Conservation (phyloP, 345 rosid genomes). For the Rhizophora mangle region DNA sequence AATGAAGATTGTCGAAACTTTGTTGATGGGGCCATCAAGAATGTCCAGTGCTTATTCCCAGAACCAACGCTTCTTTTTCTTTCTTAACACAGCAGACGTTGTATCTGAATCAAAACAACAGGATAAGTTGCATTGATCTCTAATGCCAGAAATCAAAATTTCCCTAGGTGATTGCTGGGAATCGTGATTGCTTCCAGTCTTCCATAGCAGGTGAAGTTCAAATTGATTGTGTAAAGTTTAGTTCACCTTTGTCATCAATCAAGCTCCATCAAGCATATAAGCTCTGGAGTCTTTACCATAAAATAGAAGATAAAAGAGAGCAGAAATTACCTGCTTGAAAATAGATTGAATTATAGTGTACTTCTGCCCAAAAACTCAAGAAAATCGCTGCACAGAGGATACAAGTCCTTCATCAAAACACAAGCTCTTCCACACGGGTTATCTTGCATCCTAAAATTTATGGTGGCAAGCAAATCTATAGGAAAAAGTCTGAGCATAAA, state of each 20-base stretch:
- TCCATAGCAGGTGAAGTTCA: neutral
- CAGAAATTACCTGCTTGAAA: conserved; percentile 46
- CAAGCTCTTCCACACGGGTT: neutral
- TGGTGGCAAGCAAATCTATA: neutral
- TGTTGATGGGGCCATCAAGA: neutral
- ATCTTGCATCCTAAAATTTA: neutral
- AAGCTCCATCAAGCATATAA: conserved; percentile 2
- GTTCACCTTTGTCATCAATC: neutral
- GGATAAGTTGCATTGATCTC: neutral
- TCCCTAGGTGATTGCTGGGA: no score
- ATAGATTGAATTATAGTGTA: conserved; percentile 93
- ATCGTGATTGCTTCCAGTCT: neutral
- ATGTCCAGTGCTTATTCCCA: conserved; percentile 41
- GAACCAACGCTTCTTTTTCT: conserved; percentile 78
- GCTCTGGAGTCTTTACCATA: neutral
- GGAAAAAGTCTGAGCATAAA: neutral
- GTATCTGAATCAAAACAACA: conserved; percentile 36
- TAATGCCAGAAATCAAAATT: no score
- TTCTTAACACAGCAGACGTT: conserved; percentile 35
- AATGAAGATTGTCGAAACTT: neutral
- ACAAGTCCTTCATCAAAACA: conserved; percentile 9
- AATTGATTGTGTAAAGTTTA: neutral
- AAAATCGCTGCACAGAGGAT: conserved; percentile 55
- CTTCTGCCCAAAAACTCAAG: conserved; percentile 98
- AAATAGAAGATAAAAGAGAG: neutral